A percentile compares a stretch with the other conserved stretches of the same genome.
phyloP scores from a whole-genome alignment of 2,329 filamentous ascomycete genomes.

The Botrytis aclada region DNA sequence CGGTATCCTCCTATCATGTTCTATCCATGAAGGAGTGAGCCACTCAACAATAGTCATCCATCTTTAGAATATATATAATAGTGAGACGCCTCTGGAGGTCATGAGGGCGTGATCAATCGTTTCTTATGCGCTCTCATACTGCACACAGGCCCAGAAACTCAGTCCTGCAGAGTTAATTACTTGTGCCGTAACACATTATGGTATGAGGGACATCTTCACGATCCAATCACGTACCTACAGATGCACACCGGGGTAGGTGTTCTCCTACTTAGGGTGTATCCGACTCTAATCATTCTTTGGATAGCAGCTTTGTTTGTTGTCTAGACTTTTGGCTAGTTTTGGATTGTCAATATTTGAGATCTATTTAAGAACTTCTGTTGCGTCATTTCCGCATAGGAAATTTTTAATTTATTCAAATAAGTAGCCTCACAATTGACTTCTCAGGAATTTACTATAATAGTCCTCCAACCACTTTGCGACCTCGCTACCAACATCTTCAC shows the following conservation, averaged over 20 bases:
- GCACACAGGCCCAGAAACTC: not conserved
- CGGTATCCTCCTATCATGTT: not conserved
- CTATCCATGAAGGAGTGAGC: not conserved
- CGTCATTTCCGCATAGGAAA: not conserved
- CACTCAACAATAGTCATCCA: not conserved
- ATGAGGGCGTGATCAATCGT: not conserved
- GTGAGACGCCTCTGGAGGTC: too few species aligned
- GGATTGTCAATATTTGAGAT: not conserved
- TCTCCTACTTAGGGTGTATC: not conserved
- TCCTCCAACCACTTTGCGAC: conserved; percentile 47
- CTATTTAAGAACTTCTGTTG: too few species aligned
- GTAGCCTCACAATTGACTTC: conserved; percentile 20
- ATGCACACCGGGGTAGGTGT: not conserved
- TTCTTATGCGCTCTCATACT: not conserved
- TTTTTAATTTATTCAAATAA: not conserved
- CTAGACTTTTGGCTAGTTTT: too few species aligned
- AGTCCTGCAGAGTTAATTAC: not conserved
- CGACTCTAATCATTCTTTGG: not conserved
- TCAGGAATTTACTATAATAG: conserved; percentile 50
- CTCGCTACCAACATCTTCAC: conserved; percentile 31
- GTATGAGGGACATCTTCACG: not conserved
- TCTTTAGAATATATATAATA: too few species aligned
- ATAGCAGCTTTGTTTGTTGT: too few species aligned
- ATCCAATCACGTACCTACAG: not conserved
- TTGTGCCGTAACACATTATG: not conserved